phyloP scores from a whole-genome alignment of 2,329 filamentous ascomycete genomes.

The Akanthomyces lecanii region DNA sequence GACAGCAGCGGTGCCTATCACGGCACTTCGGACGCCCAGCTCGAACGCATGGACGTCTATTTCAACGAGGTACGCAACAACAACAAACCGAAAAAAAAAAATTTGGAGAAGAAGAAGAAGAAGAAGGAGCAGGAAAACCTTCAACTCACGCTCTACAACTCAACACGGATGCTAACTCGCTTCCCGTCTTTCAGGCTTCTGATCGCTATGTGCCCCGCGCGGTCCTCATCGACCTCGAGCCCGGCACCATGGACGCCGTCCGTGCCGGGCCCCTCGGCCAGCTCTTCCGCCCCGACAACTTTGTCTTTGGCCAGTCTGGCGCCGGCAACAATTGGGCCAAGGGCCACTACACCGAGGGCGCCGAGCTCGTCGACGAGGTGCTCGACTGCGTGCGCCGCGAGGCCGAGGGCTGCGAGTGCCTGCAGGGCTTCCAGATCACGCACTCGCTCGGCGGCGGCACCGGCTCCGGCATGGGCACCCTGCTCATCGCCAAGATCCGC shows the following conservation, averaged over 20 bases:
- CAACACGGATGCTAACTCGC: neutral
- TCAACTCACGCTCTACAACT: neutral
- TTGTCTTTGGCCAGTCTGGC: slow-evolving; percentile 98
- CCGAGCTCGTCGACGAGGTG: slow-evolving; percentile 96
- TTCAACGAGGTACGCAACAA: slow-evolving; percentile 65
- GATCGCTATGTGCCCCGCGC: slow-evolving; percentile 98
- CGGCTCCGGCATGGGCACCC: slow-evolving; percentile 99
- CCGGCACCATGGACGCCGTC: slow-evolving; percentile 99
- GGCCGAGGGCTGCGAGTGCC: slow-evolving; percentile 98
- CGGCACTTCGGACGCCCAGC: slow-evolving; percentile 95
- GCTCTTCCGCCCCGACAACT: slow-evolving; percentile 99
- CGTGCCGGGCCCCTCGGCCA: slow-evolving; percentile 96
- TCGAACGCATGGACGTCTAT: slow-evolving; percentile 99
- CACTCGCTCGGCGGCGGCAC: slow-evolving; percentile 99
- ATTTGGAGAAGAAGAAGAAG: too few relatives aligned
- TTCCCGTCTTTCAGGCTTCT: slow-evolving; percentile 60
- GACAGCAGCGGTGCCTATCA: slow-evolving; percentile 97
- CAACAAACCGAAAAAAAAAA: neutral
- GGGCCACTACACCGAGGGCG: slow-evolving; percentile 99
- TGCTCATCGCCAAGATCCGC: slow-evolving; percentile 99
- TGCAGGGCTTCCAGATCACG: slow-evolving; percentile 99
- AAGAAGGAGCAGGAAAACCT: too few relatives aligned
- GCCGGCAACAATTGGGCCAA: slow-evolving; percentile 99
- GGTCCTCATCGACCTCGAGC: slow-evolving; percentile 98
- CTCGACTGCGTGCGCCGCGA: slow-evolving; percentile 97